A percentile compares a stretch with the other conserved stretches of the same genome.
Evolutionary conservation across 2,329 filamentous ascomycete genomes (phyloP).

Genomic region (Plectosphaerella cucumerina): DNA sequence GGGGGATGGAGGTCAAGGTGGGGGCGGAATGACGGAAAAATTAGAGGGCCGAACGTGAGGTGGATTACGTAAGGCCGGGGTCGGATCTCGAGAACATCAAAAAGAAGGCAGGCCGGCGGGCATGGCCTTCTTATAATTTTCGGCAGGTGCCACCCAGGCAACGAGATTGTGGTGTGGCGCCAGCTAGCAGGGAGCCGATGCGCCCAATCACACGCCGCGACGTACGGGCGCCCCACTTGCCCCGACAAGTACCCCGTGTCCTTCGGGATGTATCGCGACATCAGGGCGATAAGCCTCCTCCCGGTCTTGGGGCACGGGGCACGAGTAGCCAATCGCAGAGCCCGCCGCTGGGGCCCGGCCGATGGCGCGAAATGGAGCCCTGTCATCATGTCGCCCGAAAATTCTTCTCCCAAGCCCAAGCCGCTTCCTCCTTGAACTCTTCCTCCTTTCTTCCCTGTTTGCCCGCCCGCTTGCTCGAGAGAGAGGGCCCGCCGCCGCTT

Average conservation of each 20-base stretch:
- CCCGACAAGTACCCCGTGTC: conserved; percentile 7
- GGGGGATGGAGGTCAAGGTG: conserved; percentile 8
- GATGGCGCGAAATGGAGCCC: background rate
- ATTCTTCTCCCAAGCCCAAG: background rate
- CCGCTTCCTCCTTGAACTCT: background rate
- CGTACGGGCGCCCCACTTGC: conserved; percentile 15
- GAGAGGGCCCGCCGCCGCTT: background rate
- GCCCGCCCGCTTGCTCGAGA: too few species aligned
- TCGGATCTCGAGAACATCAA: conserved; percentile 49
- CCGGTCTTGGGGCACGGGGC: background rate
- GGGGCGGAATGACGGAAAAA: conserved; percentile 25
- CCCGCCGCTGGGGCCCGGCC: background rate
- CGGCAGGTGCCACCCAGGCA: conserved; percentile 27
- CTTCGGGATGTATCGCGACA: background rate
- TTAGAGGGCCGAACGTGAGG: conserved; percentile 41
- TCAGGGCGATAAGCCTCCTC: conserved; percentile 1
- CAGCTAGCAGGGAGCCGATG: conserved; percentile 24
- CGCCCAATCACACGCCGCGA: conserved; percentile 32
- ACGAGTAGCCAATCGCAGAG: background rate
- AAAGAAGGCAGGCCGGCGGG: conserved; percentile 47
- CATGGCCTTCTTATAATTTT: conserved; percentile 56
- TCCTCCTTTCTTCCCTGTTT: background rate
- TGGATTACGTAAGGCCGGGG: conserved; percentile 49
- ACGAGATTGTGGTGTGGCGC: conserved; percentile 39
- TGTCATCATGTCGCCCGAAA: conserved; percentile 1